Evolutionary conservation across 768 basidiomycete species (phyloP).

Genomic region (Aureoboletus auriporus): DNA sequence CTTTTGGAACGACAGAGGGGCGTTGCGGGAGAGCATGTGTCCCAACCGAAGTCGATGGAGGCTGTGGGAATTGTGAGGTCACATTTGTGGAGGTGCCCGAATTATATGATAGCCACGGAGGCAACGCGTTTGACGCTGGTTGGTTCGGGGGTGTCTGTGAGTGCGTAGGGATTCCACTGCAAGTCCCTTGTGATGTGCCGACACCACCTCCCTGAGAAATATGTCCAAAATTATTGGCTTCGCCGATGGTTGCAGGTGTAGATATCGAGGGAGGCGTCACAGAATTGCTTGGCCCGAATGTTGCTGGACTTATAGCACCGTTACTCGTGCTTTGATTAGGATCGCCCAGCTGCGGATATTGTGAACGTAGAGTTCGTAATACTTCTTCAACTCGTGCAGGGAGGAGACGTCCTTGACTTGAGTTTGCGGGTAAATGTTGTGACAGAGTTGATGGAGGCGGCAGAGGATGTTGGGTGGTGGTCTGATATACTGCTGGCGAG

Average conservation of each 20-base stretch:
- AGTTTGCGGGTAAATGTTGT: background rate
- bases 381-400: conserved; percentile 9
- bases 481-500: background rate
- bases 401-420: conserved; percentile 2
- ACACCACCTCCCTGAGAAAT: conserved; percentile 7
- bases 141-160: conserved; percentile 5
- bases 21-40: conserved; percentile 18
- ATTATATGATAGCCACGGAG: conserved; percentile 2
- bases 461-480: background rate
- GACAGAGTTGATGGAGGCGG: background rate
- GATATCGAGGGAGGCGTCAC: background rate
- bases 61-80: background rate
- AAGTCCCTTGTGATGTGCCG: background rate
- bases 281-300: background rate
- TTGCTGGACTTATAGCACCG: background rate
- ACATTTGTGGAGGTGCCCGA: conserved; percentile 2
- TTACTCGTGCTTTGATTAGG: background rate
- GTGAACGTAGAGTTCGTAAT: conserved; percentile 14
- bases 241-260: background rate
- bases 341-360: conserved; percentile 9
- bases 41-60: background rate
- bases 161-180: background rate
- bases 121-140: background rate
- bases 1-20: background rate
- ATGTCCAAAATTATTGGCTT: background rate